Percentiles rank a stretch among this genome's conserved stretches.
Conservation (phyloP, 2,329 filamentous ascomycete species). For the Trichophyton equinum region DNA sequence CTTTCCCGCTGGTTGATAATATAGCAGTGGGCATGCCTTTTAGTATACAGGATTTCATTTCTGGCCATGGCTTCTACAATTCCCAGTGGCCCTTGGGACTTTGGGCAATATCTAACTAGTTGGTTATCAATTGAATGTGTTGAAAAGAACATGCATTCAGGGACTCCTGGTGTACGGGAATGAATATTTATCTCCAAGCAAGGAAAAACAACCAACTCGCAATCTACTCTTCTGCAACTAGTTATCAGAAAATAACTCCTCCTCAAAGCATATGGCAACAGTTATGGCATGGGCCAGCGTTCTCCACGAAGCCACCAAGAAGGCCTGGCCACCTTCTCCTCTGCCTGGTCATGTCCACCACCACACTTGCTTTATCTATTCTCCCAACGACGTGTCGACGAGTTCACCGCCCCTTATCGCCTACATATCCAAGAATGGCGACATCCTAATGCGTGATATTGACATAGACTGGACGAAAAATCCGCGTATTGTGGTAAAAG, state of each 20-base stretch:
- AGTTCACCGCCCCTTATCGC: not conserved
- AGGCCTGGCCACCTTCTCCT: conserved; percentile 1
- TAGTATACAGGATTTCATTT: conserved; percentile 19
- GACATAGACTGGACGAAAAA: conserved; percentile 2
- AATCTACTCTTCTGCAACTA: no score
- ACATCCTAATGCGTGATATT: not conserved
- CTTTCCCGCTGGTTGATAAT: conserved; percentile 10
- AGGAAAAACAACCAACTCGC: no score
- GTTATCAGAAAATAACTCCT: no score
- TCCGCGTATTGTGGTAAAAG: not conserved
- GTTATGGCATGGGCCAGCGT: not conserved
- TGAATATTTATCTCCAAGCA: no score
- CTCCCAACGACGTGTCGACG: not conserved
- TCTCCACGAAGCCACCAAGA: not conserved
- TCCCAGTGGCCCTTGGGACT: no score
- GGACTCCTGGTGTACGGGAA: no score
- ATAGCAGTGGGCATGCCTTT: conserved; percentile 15
- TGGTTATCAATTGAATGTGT: no score
- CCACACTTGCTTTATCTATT: conserved; percentile 1
- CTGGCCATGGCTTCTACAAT: conserved; percentile 12
- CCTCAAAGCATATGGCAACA: no score
- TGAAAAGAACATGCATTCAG: no score
- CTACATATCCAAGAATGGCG: not conserved
- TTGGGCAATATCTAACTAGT: no score
- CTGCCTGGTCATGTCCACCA: not conserved